Base-by-base conservation (phyloP, 306 rosid genomes). In the Prunus campanulata region DNA sequence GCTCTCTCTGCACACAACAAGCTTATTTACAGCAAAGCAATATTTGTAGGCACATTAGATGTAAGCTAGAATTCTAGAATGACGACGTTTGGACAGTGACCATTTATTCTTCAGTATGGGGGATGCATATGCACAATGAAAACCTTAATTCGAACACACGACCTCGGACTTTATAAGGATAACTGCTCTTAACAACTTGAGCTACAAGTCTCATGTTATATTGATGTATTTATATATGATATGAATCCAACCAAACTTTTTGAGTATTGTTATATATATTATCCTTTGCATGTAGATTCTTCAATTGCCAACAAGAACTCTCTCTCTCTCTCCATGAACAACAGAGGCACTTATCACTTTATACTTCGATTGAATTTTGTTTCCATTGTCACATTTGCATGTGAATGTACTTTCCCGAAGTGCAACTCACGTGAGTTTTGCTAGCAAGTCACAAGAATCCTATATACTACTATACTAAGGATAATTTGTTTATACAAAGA, bases 391-490 rank as follows among this genome's bases (percentile, higher is more conserved):
- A 83, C 90, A 83, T 79, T 85, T 74, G 76, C 97, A 94, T 87
- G 97, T 94, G 98, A 94, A 89, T 90, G 97, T 91, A 90, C 98
- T 85, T 90, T 93, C 87, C 94, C 96, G 67, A 86, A 88, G 94
- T 80, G 86, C 85, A 87, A 67, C 87, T 90, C 98, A 94, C 98
- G 98, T 94, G 97, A 91, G 81, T 83, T 80, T 86, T 83, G 87
- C 81, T 80, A 81, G 83, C 91, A 84, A 75, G 79, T 88, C 95
- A 87, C 93, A 84, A 83, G 87, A 87, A 83, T 81, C 87, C 85
- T 52, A 79, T 30, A 68, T 76, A 76, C 30, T 65, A 22, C 74
- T 70, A 54, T 55, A 55, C 78, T 59, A 61, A 18, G 56, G 75
- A 79, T 70, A 74, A 44, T 16, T 68, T 51, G 35, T 63, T 48